Conservation (phyloP, 2,329 filamentous ascomycete species). For the Dactylella cylindrospora region DNA sequence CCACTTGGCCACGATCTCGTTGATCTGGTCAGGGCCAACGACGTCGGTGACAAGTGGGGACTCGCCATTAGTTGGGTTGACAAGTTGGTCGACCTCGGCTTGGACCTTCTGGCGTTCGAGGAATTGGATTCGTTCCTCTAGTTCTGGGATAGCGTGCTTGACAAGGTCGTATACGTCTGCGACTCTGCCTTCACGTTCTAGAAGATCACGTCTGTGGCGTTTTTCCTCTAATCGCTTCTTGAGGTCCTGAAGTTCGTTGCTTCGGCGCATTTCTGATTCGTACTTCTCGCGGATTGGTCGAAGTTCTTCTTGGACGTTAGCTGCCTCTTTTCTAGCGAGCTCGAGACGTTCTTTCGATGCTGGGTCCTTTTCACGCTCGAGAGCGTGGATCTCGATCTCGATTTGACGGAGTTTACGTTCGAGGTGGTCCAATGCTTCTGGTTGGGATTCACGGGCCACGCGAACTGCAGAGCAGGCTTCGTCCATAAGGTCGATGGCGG, state of each 20-base stretch:
- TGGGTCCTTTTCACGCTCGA: slow-evolving; percentile 91
- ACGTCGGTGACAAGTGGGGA: slow-evolving; percentile 81
- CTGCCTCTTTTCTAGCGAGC: slow-evolving; percentile 83
- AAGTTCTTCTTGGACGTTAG: slow-evolving; percentile 91
- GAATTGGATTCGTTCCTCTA: slow-evolving; percentile 74
- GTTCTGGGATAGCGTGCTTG: slow-evolving; percentile 96
- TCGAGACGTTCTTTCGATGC: slow-evolving; percentile 80
- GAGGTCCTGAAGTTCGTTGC: slow-evolving; percentile 87
- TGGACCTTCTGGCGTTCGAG: slow-evolving; percentile 78
- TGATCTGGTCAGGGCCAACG: slow-evolving; percentile 96
- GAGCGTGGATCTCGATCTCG: slow-evolving; percentile 94
- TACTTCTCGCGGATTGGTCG: slow-evolving; percentile 93
- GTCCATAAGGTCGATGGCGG: slow-evolving; percentile 92
- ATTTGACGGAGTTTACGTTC: slow-evolving; percentile 87
- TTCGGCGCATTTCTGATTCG: slow-evolving; percentile 85
- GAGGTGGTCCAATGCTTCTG: slow-evolving; percentile 90
- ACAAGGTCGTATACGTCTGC: slow-evolving; percentile 87
- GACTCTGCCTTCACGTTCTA: slow-evolving; percentile 82
- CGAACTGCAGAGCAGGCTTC: slow-evolving; percentile 95
- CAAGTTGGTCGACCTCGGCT: slow-evolving; percentile 61
- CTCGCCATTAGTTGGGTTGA: slow-evolving; percentile 59
- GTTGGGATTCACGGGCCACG: slow-evolving; percentile 92
- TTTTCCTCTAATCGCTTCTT: slow-evolving; percentile 93
- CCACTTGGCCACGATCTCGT: slow-evolving; percentile 95
- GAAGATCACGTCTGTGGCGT: slow-evolving; percentile 88